Evolutionary conservation across 306 rosid genomes (phyloP).

Genomic region (Clitoria ternatea): DNA sequence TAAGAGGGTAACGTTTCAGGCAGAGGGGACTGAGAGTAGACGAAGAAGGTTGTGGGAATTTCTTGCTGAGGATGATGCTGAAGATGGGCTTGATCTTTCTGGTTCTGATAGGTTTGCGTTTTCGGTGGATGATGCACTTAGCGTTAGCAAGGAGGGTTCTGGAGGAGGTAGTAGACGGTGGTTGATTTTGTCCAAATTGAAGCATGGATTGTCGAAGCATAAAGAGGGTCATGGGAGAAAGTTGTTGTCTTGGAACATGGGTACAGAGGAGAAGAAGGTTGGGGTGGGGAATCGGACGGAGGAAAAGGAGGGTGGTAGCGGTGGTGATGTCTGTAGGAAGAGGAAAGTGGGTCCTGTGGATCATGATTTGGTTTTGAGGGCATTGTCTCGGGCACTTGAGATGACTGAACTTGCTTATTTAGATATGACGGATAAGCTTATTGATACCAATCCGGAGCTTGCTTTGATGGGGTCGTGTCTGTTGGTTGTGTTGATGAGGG

Average conservation of each 20-base stretch:
- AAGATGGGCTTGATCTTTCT: conserved; percentile 80
- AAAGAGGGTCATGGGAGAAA: conserved; percentile 58
- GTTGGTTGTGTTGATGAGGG: conserved; percentile 84
- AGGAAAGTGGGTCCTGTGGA: conserved; percentile 78
- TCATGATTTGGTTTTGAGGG: conserved; percentile 68
- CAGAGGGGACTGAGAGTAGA: conserved; percentile 46
- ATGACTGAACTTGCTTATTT: conserved; percentile 70
- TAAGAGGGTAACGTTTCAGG: conserved; percentile 57
- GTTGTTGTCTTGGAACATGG: conserved; percentile 61
- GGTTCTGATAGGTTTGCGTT: conserved; percentile 88
- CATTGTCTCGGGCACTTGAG: conserved; percentile 72
- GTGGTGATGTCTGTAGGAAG: conserved; percentile 37
- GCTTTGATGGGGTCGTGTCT: conserved; percentile 91
- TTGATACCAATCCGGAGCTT: conserved; percentile 77
- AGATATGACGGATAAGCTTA: conserved; percentile 86
- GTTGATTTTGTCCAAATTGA: conserved; percentile 67
- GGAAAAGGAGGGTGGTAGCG: conserved; percentile 33
- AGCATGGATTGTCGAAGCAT: conserved; percentile 72
- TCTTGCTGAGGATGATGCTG: conserved; percentile 65
- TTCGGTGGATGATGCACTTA: conserved; percentile 79
- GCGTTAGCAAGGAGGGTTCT: conserved; percentile 65
- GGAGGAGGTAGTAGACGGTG: conserved; percentile 63
- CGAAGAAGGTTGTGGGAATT: conserved; percentile 70
- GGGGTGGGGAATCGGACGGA: conserved; percentile 51
- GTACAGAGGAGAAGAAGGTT: conserved; percentile 65